phyloP scores from a whole-genome alignment of 2,329 filamentous ascomycete genomes.

The Neopestalotiopsis sp. region DNA sequence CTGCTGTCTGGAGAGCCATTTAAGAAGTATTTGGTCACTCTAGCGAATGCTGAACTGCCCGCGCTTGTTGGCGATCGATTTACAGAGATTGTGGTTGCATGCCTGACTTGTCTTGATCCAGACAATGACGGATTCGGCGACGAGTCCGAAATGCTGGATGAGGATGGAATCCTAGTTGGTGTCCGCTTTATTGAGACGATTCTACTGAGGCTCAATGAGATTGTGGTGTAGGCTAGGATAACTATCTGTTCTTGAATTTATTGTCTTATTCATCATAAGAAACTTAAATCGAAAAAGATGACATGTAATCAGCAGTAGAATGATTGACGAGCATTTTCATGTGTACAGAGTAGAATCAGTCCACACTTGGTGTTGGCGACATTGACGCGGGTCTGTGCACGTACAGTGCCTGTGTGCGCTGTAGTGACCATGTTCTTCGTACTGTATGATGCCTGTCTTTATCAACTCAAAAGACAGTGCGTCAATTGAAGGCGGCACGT shows the following conservation, averaged over 20 bases:
- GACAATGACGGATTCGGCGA: slow-evolving; percentile 35
- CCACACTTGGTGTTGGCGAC: not conserved
- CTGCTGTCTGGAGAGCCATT: not conserved
- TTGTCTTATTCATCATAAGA: too few species aligned
- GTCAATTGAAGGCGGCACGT: not conserved
- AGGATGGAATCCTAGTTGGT: slow-evolving; percentile 35
- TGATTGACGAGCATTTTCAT: too few species aligned
- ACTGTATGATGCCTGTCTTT: not conserved
- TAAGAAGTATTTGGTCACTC: slow-evolving; percentile 20
- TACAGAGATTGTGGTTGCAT: slow-evolving; percentile 36
- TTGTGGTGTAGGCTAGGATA: not conserved
- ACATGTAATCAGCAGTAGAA: too few species aligned
- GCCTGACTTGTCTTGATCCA: slow-evolving; percentile 40
- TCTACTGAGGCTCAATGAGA: not conserved
- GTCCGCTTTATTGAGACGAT: slow-evolving; percentile 34
- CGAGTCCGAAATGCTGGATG: slow-evolving; percentile 35
- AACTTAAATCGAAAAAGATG: too few species aligned
- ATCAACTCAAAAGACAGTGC: slow-evolving; percentile 6
- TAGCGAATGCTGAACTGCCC: slow-evolving; percentile 22
- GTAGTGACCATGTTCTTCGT: not conserved
- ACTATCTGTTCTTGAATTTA: not conserved
- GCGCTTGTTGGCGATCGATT: slow-evolving; percentile 37
- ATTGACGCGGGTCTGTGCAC: not conserved
- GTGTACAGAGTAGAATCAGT: too few species aligned
- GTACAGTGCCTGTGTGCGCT: not conserved